phyloP scores from a whole-genome alignment of 164 flowering plant genomes.

The Brasenia schreberi region DNA sequence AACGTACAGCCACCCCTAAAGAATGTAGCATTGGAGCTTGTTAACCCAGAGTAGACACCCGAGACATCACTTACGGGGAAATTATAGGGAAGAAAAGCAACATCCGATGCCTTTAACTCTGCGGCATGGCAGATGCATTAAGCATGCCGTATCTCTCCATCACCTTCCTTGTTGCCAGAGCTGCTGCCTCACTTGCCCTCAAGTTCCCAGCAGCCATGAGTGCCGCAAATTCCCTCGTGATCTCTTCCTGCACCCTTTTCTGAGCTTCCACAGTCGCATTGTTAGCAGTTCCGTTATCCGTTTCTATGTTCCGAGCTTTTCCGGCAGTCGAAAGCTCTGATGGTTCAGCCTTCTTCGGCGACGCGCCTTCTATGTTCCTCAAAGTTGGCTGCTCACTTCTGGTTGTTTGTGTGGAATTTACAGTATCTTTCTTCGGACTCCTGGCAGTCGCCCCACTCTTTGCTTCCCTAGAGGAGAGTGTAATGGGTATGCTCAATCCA shows the following conservation, averaged over 20 bases:
- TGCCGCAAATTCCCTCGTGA: constrained; percentile 61
- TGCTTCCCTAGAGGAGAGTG: not conserved
- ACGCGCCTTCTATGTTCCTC: too few relatives aligned
- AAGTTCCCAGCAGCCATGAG: constrained; percentile 81
- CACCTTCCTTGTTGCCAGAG: constrained; percentile 76
- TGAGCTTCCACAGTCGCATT: constrained; percentile 77
- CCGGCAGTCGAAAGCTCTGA: too few relatives aligned
- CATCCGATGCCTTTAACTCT: constrained; percentile 14
- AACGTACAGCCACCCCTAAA: too few relatives aligned
- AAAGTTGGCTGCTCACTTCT: not conserved
- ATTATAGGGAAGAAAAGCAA: too few relatives aligned
- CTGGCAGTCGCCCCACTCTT: not conserved
- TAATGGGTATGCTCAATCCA: too few relatives aligned
- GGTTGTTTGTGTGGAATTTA: too few relatives aligned
- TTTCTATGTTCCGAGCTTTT: not conserved
- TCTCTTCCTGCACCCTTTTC: constrained; percentile 79
- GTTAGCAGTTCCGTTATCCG: constrained; percentile 9
- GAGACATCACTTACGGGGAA: too few relatives aligned
- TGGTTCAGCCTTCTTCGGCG: too few relatives aligned
- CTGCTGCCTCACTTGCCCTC: constrained; percentile 95
- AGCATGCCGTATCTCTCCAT: constrained; percentile 69
- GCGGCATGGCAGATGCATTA: constrained; percentile 21
- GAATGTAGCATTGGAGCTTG: too few relatives aligned
- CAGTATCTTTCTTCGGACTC: not conserved
- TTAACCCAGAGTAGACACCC: too few relatives aligned